Percentiles rank a stretch among this genome's conserved stretches.
phyloP scores from a whole-genome alignment of 1,284 basidiomycete genomes.

The Xanthoconium separans region DNA sequence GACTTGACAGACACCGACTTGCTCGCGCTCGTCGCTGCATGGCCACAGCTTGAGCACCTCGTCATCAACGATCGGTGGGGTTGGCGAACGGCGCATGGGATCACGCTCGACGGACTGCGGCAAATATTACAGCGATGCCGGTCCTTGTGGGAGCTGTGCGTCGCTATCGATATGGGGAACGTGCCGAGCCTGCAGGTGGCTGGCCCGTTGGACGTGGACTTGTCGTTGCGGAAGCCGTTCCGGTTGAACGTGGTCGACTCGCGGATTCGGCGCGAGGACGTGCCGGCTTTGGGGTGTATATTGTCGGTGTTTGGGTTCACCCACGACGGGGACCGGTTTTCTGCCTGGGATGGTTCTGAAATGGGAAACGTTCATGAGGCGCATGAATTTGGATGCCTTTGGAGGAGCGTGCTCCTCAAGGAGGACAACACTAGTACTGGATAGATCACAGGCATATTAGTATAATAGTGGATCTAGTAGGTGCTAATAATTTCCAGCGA shows the following conservation, averaged over 20 bases:
- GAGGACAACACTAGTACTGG: not conserved
- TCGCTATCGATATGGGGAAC: not conserved
- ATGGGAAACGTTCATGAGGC: not conserved
- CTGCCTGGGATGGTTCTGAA: conserved; percentile 1
- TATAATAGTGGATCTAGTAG: too few species aligned
- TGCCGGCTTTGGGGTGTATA: not conserved
- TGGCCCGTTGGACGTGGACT: not conserved
- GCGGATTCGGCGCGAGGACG: not conserved
- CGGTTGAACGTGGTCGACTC: conserved; percentile 9
- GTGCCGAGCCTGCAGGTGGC: not conserved
- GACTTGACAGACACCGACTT: conserved; percentile 1
- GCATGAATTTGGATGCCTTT: not conserved
- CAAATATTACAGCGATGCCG: not conserved
- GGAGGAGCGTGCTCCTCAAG: not conserved
- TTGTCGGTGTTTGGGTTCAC: not conserved
- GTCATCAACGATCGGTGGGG: conserved; percentile 7
- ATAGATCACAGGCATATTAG: not conserved
- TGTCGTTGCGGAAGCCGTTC: not conserved
- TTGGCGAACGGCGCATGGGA: not conserved
- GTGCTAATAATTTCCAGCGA: too few species aligned
- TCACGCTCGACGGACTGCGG: not conserved
- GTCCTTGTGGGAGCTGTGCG: not conserved
- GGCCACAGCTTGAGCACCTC: conserved; percentile 1
- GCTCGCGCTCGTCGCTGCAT: not conserved
- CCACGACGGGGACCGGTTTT: not conserved